Base-by-base conservation (phyloP, 306 rosid species). In the Ceratonia siliqua region DNA sequence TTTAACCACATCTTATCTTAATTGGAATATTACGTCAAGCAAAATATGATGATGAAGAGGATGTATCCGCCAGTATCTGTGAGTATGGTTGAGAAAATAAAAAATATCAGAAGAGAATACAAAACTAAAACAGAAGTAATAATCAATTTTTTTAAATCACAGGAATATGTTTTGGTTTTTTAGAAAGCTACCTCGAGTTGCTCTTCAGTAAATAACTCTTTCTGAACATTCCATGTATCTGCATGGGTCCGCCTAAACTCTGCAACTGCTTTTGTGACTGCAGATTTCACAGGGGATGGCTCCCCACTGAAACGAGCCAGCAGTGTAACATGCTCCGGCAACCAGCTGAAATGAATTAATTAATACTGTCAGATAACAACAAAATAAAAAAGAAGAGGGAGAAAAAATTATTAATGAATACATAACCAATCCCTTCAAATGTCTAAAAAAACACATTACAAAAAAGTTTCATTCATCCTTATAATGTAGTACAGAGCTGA, bases 241-340 rank as follows among this genome's bases (percentile, higher is more conserved):
- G 99, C 99, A 84, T 94, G 99, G 20, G 99, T 94, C 43, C 99
- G 90, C 77, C 99, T 87, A 79, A 94, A 94, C 83, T 94, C 99
- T 1, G 99, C 97, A 80, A 94, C 91, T 18, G 99, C 99, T 89
- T 94, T 94, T 39, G 99, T 94, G 75, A 94, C 99, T 0, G 98
- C 89, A 54, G 94, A 86, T 85, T 90, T 94, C 81, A 94, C 92
- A 12, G 99, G 98, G 13, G 98, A 81, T 35, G 95, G 93, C 87
- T 92, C 99, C 78, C 94, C 93, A 28, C 88, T 87, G 75, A 94
- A 92, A 48, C 91, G 92, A 71, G 99, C 99, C 6, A 94, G 95
- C 79, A 94, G 72, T 2, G 98, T 94, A 52, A 94, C 93, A 55
- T 90, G 97, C 73, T 87, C 92, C 0, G 99, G 99, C 83, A 94